Percentiles rank a stretch among this genome's conserved stretches.
Conservation (phyloP, 305 asterid genomes). For the Solanum hybrid region DNA sequence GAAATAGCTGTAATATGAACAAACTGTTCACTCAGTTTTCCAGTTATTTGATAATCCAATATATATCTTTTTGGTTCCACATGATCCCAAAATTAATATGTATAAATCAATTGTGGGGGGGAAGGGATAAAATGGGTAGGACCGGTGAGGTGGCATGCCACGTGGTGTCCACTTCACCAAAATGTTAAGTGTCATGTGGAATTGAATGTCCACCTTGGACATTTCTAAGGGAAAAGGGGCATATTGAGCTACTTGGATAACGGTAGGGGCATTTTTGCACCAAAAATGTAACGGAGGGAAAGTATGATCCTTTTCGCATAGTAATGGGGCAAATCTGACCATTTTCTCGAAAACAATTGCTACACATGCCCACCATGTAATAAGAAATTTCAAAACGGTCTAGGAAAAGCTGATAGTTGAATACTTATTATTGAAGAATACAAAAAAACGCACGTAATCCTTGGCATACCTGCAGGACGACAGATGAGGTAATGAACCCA, state of each 20-base stretch:
- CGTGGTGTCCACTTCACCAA: background rate
- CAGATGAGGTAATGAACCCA: slow-evolving; percentile 84
- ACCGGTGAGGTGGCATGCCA: background rate
- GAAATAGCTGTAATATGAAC: background rate
- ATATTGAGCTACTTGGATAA: background rate
- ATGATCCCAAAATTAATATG: background rate
- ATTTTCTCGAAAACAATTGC: background rate
- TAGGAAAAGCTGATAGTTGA: background rate
- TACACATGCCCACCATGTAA: background rate
- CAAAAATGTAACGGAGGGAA: background rate
- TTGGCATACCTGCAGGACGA: slow-evolving; percentile 55
- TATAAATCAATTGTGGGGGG: background rate
- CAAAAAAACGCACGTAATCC: background rate
- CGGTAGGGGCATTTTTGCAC: background rate
- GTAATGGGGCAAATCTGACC: background rate
- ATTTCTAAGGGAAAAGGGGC: background rate
- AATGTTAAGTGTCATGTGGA: background rate
- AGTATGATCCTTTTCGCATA: background rate
- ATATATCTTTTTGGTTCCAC: background rate
- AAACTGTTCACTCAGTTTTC: background rate
- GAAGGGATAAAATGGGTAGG: background rate
- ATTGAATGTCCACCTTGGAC: background rate
- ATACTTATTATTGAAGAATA: background rate
- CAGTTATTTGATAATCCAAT: background rate
- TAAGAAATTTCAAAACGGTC: background rate